These are phyloP conservation scores for Pleurotus tuoliensis DNA, from an alignment of 768 basidiomycete species.

Conservation along the genomic window DNA sequence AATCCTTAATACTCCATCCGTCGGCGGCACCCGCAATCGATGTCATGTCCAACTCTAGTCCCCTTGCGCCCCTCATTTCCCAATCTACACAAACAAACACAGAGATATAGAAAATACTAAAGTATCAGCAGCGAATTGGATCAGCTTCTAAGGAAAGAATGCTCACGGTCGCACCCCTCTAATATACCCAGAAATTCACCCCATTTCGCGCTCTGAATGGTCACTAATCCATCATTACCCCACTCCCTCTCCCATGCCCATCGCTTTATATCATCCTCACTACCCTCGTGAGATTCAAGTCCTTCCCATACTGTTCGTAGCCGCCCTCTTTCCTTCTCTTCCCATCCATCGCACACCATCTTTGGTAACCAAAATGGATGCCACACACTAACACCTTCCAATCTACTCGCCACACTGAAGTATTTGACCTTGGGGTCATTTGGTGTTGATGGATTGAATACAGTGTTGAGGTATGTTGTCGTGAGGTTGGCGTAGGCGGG, in stretches of 20 bases:
- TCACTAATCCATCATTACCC: slow-evolving; percentile 75
- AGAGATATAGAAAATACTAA: background rate
- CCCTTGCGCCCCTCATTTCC: slow-evolving; percentile 89
- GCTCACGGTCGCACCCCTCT: slow-evolving; percentile 79
- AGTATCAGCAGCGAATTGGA: too few species aligned
- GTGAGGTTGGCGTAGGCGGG: slow-evolving; percentile 96
- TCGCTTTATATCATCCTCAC: slow-evolving; percentile 22
- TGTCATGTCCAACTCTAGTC: slow-evolving; percentile 63
- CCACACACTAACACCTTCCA: slow-evolving; percentile 63
- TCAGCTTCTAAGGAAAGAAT: background rate
- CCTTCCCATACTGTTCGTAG: slow-evolving; percentile 34
- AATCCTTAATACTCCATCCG: slow-evolving; percentile 53
- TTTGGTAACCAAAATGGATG: slow-evolving; percentile 98
- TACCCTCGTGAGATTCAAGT: slow-evolving; percentile 12
- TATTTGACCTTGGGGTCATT: slow-evolving; percentile 83
- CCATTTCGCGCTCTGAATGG: slow-evolving; percentile 91
- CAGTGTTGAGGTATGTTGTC: slow-evolving; percentile 69
- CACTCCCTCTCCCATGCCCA: slow-evolving; percentile 55
- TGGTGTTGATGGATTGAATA: slow-evolving; percentile 83
- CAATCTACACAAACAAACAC: slow-evolving; percentile 49
- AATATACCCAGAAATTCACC: slow-evolving; percentile 91
- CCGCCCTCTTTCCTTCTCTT: slow-evolving; percentile 51
- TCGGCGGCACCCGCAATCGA: slow-evolving; percentile 32
- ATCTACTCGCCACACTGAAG: slow-evolving; percentile 86
- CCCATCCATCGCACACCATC: slow-evolving; percentile 85